Evolutionary conservation across 768 basidiomycete species (phyloP), one percentile per base, ranked within the genome.

Genomic region (Leccinum broughii): DNA sequence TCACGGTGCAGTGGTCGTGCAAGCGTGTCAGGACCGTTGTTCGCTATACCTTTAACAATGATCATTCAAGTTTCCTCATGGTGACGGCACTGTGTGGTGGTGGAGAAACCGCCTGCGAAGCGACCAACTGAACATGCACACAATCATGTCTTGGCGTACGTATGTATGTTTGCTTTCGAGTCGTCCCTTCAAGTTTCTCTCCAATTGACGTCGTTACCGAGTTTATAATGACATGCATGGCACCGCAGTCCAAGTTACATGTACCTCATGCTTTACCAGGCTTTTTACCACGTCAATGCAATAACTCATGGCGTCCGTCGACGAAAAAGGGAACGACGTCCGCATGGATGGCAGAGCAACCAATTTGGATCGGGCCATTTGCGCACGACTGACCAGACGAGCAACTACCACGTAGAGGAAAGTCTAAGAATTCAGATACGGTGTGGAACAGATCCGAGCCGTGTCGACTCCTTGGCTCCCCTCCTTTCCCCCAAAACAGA

Each of bases 381-480:
- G 20, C 44, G 5, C 44, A 46, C 44, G 44, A 20, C 20, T 20
- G 20, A 20, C 44, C 44, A 20, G 44, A 26, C 49, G 26, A 26
- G 8, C 13, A 26, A 24, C 49, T 50, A 46, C 24, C 49, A 50
- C 49, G 32, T 53, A 35, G n/a, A 53, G 52, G 28, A 53, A 30
- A 35, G 20, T 46, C 20, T 17, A 46, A 17, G 48, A 24, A 49
- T 49, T 49, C 24, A 17, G 41, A 24, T 35, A 35, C 20, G 15
- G 20, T 46, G 44, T 56, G 55, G 46, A 56, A 51, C 32, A 56
- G 56, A 57, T 57, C 57, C 57, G 37, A 54, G 28, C 53, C 57
- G 37, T 41, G 34, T 37, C 17, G n/a, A 54, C 10, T 26, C 48
- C 11, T 20, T 24, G 48, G 24, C 2, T 14, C 20, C 13, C 4